Evolutionary conservation across 352 stramenopile species (phyloP), one percentile per base, ranked within the genome.

Genomic region (Globisporangium cederbergense): DNA sequence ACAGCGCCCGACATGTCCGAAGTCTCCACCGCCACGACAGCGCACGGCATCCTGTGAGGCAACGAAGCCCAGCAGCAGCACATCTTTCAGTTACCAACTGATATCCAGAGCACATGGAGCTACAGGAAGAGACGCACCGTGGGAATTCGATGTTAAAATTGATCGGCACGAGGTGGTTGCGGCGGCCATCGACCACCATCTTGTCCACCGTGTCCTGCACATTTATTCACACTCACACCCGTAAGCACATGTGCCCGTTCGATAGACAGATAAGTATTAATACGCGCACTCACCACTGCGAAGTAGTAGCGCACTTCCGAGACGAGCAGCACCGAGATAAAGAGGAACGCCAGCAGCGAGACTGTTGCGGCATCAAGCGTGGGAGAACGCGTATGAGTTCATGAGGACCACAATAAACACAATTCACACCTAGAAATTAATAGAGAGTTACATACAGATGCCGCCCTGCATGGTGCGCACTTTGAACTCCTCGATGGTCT

Each of bases 401-500:
- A 22, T 14, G 13, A 32, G 18, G 2, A 46, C 20, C 45, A 25
- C 46, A 51, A 20, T 13, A 22, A 4, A 50, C 53, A 65, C 22
- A 30, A 50, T 4, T 25, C 47, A 25, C 20, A 25, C 5, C 6
- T 30, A 11, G 18, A 32, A 13, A 18, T 9, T 32, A 45, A 50
- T 10, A 36, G 3, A 47, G 43, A 20, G 32, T 32, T 18, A 86
- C 78, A 60, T 76, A 88, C 81, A 90, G n/a, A 95, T 43, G 0
- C 86, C 86, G 18, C 86, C 86, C 61, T 93, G 81, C 60, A 88
- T 81, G 45, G 86, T 95, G 64, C 83, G 83, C 60, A 93, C 84
- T 74, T 93, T 95, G 72, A 95, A 95, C 76, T 95, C 86, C 59
- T 95, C 86, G 61, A 95, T 91, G 32, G 86, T 93, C 78, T 95